phyloP scores from a whole-genome alignment of 305 asterid genomes.

The Salvia sclarea region DNA sequence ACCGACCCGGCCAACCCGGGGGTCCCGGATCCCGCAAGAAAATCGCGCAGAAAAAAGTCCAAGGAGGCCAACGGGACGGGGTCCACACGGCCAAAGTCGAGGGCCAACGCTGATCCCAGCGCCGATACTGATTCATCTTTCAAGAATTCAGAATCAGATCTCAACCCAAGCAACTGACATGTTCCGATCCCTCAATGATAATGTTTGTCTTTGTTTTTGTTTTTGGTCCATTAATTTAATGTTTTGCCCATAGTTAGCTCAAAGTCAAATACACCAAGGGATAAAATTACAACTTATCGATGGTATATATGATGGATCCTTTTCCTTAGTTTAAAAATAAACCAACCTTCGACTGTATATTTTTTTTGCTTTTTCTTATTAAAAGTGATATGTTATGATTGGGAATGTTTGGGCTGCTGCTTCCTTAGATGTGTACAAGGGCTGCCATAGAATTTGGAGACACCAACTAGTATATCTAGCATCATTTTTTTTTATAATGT shows the following conservation, averaged over 20 bases:
- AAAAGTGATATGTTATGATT: constrained; percentile 9
- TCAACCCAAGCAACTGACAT: neutral
- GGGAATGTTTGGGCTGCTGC: constrained; percentile 8
- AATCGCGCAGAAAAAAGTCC: constrained; percentile 71
- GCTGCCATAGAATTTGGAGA: constrained; percentile 26
- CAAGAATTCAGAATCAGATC: constrained; percentile 12
- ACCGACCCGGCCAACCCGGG: constrained; percentile 41
- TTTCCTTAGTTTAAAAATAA: constrained; percentile 2
- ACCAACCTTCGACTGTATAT: too few species aligned
- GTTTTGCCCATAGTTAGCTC: constrained; percentile 40
- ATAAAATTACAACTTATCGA: neutral
- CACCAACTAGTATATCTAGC: constrained; percentile 7
- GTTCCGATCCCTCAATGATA: neutral
- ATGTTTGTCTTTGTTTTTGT: neutral
- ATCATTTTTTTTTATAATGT: constrained; percentile 24
- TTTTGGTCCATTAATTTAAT: neutral
- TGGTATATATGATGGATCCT: neutral
- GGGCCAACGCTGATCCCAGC: constrained; percentile 21
- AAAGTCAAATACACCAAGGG: constrained; percentile 24
- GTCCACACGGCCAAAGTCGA: constrained; percentile 38
- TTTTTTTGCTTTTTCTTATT: neutral
- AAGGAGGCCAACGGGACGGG: constrained; percentile 44
- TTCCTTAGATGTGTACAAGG: constrained; percentile 29
- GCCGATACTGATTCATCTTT: constrained; percentile 4
- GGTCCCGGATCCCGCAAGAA: constrained; percentile 62